These are phyloP conservation scores for Leptodontidium sp. DNA, from an alignment of 2,329 filamentous ascomycete species.

Conservation along the genomic window DNA sequence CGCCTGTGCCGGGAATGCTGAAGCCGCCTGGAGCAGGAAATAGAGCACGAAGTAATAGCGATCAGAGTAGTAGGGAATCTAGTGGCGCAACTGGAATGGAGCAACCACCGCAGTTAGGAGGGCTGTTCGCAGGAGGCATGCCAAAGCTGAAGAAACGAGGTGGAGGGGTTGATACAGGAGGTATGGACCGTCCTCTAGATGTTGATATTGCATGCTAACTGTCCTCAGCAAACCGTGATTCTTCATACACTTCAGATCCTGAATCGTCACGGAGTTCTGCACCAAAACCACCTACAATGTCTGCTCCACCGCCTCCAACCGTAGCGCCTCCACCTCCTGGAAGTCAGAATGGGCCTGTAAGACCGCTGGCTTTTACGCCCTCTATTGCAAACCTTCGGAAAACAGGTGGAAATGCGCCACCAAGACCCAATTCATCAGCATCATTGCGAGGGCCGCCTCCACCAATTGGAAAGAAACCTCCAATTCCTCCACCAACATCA, in stretches of 20 bases:
- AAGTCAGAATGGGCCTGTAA: constrained; percentile 55
- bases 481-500: constrained; percentile 63
- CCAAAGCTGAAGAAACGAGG: constrained; percentile 91
- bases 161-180: constrained; percentile 79
- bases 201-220: constrained; percentile 35
- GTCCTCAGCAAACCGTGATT: constrained; percentile 65
- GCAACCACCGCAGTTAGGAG: constrained; percentile 80
- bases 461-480: constrained; percentile 79
- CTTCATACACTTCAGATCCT: constrained; percentile 84
- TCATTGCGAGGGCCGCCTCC: constrained; percentile 77
- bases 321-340: constrained; percentile 62
- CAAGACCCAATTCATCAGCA: constrained; percentile 66
- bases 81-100: constrained; percentile 56
- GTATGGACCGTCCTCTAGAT: constrained; percentile 48
- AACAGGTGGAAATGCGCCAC: constrained; percentile 55
- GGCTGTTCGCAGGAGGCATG: constrained; percentile 92
- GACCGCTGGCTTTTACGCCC: constrained; percentile 55
- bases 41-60: constrained; percentile 85
- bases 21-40: constrained; percentile 74
- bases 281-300: constrained; percentile 63
- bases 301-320: constrained; percentile 66
- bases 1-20: constrained; percentile 78
- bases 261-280: constrained; percentile 68
- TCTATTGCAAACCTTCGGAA: constrained; percentile 69
- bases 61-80: constrained; percentile 63